Evolutionary conservation across 495 filamentous ascomycete species (phyloP).

Genomic region (Neurospora africana): DNA sequence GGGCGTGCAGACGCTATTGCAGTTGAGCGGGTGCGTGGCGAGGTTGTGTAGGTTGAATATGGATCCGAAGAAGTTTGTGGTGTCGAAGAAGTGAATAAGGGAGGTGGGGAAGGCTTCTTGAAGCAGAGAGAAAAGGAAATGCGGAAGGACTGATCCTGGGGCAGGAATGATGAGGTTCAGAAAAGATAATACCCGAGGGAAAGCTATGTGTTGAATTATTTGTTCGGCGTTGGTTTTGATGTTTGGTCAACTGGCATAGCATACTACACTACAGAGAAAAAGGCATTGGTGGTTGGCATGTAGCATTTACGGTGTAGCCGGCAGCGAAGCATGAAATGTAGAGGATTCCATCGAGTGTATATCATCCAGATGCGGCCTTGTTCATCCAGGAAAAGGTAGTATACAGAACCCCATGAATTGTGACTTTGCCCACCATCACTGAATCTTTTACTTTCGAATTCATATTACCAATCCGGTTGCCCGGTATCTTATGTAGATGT

Average conservation of each 20-base stretch:
- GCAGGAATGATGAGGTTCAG: not conserved
- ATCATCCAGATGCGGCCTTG: not conserved
- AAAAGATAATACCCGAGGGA: not conserved
- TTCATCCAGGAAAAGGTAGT: not conserved
- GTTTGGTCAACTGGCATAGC: not conserved
- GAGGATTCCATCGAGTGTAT: not conserved
- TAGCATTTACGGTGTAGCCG: not conserved
- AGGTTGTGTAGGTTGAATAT: slow-evolving; percentile 90
- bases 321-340: not conserved
- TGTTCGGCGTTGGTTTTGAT: not conserved
- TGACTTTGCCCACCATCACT: not conserved
- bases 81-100: slow-evolving; percentile 25
- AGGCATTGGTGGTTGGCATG: not conserved
- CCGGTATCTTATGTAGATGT: not conserved
- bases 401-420: not conserved
- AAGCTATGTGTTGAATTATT: not conserved
- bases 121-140: not conserved
- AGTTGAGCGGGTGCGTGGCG: slow-evolving; percentile 84
- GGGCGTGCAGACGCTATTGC: slow-evolving; percentile 87
- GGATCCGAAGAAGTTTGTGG: slow-evolving; percentile 76
- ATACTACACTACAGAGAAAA: not conserved
- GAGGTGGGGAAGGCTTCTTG: not conserved
- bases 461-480: not conserved
- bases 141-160: not conserved
- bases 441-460: not conserved